Base-by-base conservation (phyloP, 805 yeast genomes). In the Cyberlindnera americana region DNA sequence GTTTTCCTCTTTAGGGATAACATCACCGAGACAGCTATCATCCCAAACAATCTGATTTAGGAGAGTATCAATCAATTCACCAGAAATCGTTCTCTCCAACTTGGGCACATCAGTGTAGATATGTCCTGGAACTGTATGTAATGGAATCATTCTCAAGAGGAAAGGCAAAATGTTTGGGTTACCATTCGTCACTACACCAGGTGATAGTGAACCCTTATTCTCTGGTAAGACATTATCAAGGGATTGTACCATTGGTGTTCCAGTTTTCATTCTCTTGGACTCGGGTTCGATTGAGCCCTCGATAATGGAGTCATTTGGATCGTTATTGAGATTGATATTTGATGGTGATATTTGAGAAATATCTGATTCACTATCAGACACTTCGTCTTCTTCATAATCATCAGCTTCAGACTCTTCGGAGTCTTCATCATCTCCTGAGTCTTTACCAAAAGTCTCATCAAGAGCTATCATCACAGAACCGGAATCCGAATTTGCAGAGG, bases 131-230 rank as follows among this genome's bases (percentile, higher is more conserved):
- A 84, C 77, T 0, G 84, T 72, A 31, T 72, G 66, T 0, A 81
- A 65, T 15, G 86, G 81, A 43, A 82, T 73, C 29, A 80, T 75
- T 43, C 90, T 63, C 19, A 84, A 59, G 10, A 84, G 66, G 59
- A 84, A 77, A 2, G 89, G 90, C 24, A 83, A 58, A 60, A 81
- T 80, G 47, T 81, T 83, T 6, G 85, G 72, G 31, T 67, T 73
- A 37, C 70, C 75, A 30, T 55, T 67, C 19, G 65, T 67, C 47
- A 66, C 57, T 5, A 36, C 29, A 19, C 35, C 35, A 4, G 50
- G 39, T 5, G 48, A 38, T 12, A 33, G 9, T 2, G 44, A 33
- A 3, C 42, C 46, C 9, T 28, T 31, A 26, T 15, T 29, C 11
- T 33, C 43, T 3, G 45, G 15, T 6, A 13, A 15, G 1, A 22